Evolutionary conservation across 495 filamentous ascomycete species (phyloP).

Genomic region (Darksidea phi): DNA sequence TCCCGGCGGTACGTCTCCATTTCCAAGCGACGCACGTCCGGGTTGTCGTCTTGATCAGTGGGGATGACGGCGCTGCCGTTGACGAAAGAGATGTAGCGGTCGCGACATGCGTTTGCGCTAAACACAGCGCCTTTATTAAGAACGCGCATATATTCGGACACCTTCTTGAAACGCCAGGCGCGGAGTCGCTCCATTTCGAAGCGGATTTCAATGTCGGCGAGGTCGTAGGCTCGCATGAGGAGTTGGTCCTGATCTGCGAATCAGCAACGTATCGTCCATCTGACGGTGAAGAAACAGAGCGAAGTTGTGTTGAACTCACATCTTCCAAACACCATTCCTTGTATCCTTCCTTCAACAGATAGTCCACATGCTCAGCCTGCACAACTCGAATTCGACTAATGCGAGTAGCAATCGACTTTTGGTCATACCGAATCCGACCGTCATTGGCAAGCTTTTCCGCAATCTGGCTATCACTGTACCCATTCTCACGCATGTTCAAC

Average conservation of each 20-base stretch:
- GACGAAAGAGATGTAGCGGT: conserved; percentile 37
- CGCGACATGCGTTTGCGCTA: conserved; percentile 37
- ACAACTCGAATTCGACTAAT: conserved; percentile 39
- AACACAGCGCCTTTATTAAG: conserved; percentile 30
- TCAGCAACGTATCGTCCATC: background rate
- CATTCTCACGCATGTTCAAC: conserved; percentile 41
- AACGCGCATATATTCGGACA: conserved; percentile 30
- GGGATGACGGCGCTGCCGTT: conserved; percentile 39
- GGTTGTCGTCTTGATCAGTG: conserved; percentile 37
- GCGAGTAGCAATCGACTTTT: conserved; percentile 46
- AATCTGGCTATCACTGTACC: conserved; percentile 39
- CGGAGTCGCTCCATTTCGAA: conserved; percentile 33
- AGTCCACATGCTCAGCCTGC: conserved; percentile 39
- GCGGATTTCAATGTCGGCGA: conserved; percentile 33
- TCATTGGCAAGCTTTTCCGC: conserved; percentile 38
- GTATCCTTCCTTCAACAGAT: conserved; percentile 40
- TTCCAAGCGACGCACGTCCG: conserved; percentile 29
- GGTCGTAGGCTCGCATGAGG: conserved; percentile 32
- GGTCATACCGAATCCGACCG: conserved; percentile 37
- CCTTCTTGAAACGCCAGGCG: conserved; percentile 34
- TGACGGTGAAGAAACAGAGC: background rate
- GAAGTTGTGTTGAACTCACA: conserved; percentile 40
- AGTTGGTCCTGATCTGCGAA: conserved; percentile 30
- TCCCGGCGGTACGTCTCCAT: conserved; percentile 24
- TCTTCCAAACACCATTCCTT: conserved; percentile 45